A percentile compares a stretch with the other conserved stretches of the same genome.
phyloP scores from a whole-genome alignment of 768 basidiomycete genomes.

The Boletales sp. region DNA sequence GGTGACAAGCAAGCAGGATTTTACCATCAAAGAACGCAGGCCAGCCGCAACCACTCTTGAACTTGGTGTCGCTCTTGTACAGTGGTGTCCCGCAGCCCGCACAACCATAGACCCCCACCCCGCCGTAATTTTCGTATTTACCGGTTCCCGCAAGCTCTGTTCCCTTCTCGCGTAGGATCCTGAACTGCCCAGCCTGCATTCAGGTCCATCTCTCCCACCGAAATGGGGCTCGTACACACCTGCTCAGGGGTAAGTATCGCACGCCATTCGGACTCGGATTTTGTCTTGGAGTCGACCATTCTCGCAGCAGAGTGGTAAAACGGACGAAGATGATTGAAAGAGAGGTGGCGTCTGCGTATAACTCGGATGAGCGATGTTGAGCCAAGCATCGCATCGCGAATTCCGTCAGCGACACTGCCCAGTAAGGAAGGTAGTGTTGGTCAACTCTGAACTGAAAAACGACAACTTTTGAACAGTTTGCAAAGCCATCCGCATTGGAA shows the following conservation, averaged over 20 bases:
- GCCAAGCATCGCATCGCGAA: neutral
- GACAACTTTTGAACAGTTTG: too few relatives aligned
- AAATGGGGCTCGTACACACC: conserved; percentile 43
- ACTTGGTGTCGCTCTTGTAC: conserved; percentile 88
- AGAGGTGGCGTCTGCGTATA: neutral
- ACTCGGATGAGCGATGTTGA: neutral
- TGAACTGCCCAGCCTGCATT: conserved; percentile 52
- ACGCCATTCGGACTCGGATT: conserved; percentile 81
- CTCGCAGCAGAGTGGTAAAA: conserved; percentile 3
- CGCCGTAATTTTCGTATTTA: conserved; percentile 69
- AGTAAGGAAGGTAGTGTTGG: too few relatives aligned
- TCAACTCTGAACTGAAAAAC: too few relatives aligned
- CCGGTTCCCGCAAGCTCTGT: conserved; percentile 79
- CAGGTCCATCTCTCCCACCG: neutral
- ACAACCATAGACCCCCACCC: conserved; percentile 70
- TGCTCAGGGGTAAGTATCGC: conserved; percentile 79
- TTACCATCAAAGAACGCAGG: conserved; percentile 94
- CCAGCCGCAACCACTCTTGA: conserved; percentile 93
- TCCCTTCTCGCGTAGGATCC: conserved; percentile 80
- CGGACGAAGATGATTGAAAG: neutral
- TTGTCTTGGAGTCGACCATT: conserved; percentile 27
- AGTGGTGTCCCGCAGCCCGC: conserved; percentile 78
- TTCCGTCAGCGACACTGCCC: too few relatives aligned
- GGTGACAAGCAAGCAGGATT: conserved; percentile 4
- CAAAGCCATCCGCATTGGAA: too few relatives aligned